phyloP scores from a whole-genome alignment of 2,329 filamentous ascomycete species.

The Phoma sp. region DNA sequence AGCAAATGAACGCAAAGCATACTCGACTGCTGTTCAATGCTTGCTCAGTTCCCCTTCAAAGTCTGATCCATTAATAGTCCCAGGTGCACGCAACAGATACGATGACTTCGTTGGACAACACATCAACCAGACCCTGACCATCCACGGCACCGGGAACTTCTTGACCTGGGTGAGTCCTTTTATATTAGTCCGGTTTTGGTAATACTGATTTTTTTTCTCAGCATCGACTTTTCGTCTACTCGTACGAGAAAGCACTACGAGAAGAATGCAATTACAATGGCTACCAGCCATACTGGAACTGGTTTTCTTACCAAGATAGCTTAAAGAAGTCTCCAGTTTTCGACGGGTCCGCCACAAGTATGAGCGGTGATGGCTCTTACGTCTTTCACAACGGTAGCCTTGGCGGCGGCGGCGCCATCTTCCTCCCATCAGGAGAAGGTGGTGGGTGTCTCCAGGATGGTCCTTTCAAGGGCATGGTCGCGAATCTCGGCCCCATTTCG shows the following conservation, averaged over 20 bases:
- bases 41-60: constrained; percentile 22
- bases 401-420: constrained; percentile 20
- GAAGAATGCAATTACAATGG: constrained; percentile 50
- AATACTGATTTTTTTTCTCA: background rate
- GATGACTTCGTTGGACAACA: constrained; percentile 39
- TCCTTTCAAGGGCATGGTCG: constrained; percentile 30
- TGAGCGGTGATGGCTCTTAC: constrained; percentile 39
- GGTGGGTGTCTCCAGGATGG: constrained; percentile 34
- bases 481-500: constrained; percentile 34
- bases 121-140: constrained; percentile 26
- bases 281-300: constrained; percentile 59
- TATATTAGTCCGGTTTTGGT: background rate
- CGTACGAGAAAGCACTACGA: constrained; percentile 47
- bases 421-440: constrained; percentile 21
- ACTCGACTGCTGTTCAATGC: constrained; percentile 31
- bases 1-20: constrained; percentile 22
- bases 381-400: constrained; percentile 29
- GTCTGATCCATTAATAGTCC: constrained; percentile 16
- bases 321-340: constrained; percentile 40
- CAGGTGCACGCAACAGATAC: constrained; percentile 33
- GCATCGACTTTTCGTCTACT: constrained; percentile 48
- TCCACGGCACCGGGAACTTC: constrained; percentile 32
- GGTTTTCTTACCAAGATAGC: constrained; percentile 39
- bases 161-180: constrained; percentile 33
- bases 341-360: constrained; percentile 41